phyloP scores from a whole-genome alignment of 805 yeast species.

The Teunomyces tritomae region DNA sequence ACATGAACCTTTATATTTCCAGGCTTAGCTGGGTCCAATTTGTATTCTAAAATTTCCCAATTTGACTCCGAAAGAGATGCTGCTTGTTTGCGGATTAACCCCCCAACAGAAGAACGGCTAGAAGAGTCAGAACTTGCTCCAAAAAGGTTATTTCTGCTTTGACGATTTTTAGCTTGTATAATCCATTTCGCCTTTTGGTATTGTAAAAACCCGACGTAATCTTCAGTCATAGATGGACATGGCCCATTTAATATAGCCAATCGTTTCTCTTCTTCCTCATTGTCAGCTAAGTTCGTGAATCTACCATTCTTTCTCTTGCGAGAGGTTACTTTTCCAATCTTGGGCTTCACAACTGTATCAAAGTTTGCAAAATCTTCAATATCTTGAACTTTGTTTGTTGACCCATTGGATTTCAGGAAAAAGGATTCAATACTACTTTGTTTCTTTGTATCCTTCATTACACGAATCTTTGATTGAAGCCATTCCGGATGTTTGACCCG shows the following conservation, averaged over 20 bases:
- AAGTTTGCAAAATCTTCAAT: constrained; percentile 68
- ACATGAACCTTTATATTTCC: constrained; percentile 81
- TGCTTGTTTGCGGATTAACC: constrained; percentile 72
- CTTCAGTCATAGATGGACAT: constrained; percentile 66
- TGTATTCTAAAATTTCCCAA: constrained; percentile 85
- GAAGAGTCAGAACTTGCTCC: constrained; percentile 59
- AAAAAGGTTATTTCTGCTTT: constrained; percentile 71
- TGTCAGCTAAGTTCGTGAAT: constrained; percentile 16
- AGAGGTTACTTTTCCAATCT: constrained; percentile 46
- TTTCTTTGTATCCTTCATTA: constrained; percentile 62
- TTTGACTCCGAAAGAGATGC: constrained; percentile 71
- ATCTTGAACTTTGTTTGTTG: constrained; percentile 40
- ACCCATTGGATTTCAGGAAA: constrained; percentile 38
- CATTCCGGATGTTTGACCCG: constrained; percentile 93
- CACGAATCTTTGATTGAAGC: constrained; percentile 65
- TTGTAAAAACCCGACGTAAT: constrained; percentile 63
- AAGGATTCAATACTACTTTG: constrained; percentile 65
- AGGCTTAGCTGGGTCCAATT: constrained; percentile 48
- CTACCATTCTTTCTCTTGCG: constrained; percentile 41
- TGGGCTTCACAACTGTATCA: constrained; percentile 27
- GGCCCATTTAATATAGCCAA: constrained; percentile 47
- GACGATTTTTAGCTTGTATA: constrained; percentile 66
- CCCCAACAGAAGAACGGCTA: constrained; percentile 60
- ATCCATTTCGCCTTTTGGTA: constrained; percentile 90
- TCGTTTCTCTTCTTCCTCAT: constrained; percentile 47